Percentiles rank a stretch among this genome's conserved stretches.
phyloP scores from a whole-genome alignment of 768 basidiomycete species.

The Amanita phalloides region DNA sequence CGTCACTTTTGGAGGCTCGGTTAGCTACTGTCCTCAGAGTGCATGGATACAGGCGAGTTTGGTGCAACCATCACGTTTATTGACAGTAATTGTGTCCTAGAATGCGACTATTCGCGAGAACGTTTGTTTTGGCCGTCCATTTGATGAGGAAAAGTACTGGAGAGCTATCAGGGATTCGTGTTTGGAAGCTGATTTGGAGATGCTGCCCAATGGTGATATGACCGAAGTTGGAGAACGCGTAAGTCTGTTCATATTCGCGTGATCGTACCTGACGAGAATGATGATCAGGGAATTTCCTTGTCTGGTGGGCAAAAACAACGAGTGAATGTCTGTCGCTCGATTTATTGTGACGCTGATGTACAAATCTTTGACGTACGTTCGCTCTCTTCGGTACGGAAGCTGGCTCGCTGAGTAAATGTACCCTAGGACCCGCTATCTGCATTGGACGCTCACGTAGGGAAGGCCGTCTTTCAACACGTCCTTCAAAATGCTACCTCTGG shows the following conservation, averaged over 20 bases:
- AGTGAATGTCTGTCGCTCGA: slow-evolving; percentile 76
- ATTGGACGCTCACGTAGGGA: slow-evolving; percentile 88
- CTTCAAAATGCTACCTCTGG: slow-evolving; percentile 48
- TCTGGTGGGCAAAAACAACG: slow-evolving; percentile 77
- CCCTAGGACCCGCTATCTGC: slow-evolving; percentile 75
- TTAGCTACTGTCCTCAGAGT: slow-evolving; percentile 78
- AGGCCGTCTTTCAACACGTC: slow-evolving; percentile 78
- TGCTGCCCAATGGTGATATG: slow-evolving; percentile 66
- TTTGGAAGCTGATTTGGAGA: slow-evolving; percentile 69
- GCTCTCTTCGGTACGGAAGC: background rate
- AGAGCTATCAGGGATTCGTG: slow-evolving; percentile 68
- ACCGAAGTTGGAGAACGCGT: slow-evolving; percentile 78
- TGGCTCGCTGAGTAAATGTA: background rate
- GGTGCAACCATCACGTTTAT: background rate
- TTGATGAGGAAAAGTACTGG: slow-evolving; percentile 78
- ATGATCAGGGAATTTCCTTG: slow-evolving; percentile 62
- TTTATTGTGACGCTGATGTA: slow-evolving; percentile 81
- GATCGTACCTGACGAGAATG: slow-evolving; percentile 6
- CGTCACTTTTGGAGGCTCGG: slow-evolving; percentile 62
- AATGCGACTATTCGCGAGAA: slow-evolving; percentile 86
- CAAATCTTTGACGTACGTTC: slow-evolving; percentile 68
- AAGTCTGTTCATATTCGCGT: background rate
- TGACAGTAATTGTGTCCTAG: slow-evolving; percentile 18
- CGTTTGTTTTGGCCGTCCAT: slow-evolving; percentile 78
- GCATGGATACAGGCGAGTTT: slow-evolving; percentile 76